phyloP scores from a whole-genome alignment of 345 rosid genomes.

The Aurinia saxatilis region DNA sequence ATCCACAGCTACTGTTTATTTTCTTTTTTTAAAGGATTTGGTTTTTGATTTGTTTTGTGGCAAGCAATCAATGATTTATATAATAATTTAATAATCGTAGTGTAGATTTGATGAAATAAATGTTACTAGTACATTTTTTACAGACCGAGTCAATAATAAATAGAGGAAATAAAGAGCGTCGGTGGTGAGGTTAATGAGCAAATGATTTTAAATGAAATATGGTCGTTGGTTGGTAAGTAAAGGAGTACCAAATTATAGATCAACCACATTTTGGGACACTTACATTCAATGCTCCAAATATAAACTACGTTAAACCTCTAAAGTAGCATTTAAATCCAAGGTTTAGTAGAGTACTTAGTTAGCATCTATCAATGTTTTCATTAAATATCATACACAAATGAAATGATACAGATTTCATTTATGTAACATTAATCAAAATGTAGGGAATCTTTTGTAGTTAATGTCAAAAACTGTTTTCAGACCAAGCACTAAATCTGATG shows the following conservation, averaged over 20 bases:
- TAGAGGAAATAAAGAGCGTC: background rate
- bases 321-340: background rate
- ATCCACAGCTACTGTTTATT: too few species aligned
- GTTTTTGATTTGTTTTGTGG: background rate
- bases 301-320: background rate
- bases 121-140: too few species aligned
- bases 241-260: conserved; percentile 22
- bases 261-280: conserved; percentile 8
- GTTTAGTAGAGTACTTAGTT: background rate
- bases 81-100: too few species aligned
- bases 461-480: background rate
- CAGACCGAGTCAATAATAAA: too few species aligned
- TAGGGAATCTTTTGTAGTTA: background rate
- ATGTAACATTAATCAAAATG: background rate
- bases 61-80: too few species aligned
- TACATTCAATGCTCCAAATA: conserved; percentile 19
- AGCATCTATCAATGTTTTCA: background rate
- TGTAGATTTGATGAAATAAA: too few species aligned
- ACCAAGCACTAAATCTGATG: background rate
- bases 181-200: conserved; percentile 4
- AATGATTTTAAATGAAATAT: background rate
- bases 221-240: conserved; percentile 21
- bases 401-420: background rate
- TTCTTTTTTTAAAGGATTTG: too few species aligned
- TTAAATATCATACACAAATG: background rate